Evolutionary conservation across 1,284 basidiomycete genomes (phyloP).

Genomic region (Ceratobasidium sp.): DNA sequence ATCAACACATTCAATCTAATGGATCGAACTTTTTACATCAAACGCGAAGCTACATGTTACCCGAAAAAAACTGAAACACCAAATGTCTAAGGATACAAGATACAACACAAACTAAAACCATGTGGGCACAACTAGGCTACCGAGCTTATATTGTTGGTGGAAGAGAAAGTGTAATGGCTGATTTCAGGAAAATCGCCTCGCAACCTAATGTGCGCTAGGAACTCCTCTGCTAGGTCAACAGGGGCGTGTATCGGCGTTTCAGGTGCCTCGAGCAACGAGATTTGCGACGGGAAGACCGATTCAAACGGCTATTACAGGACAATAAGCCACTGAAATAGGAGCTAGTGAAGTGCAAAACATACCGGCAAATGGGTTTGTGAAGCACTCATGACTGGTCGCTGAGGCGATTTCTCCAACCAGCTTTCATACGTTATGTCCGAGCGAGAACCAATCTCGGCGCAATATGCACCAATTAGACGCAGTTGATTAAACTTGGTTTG

Average conservation of each 20-base stretch:
- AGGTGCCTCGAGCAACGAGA: constrained; percentile 7
- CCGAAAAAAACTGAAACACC: too few relatives aligned
- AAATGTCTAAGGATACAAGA: background rate
- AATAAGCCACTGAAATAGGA: background rate
- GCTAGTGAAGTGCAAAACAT: background rate
- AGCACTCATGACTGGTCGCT: background rate
- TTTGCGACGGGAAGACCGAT: constrained; percentile 12
- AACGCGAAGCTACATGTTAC: too few relatives aligned
- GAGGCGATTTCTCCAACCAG: constrained; percentile 22
- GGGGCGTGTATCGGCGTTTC: background rate
- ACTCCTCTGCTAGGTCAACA: constrained; percentile 16
- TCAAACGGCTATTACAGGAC: background rate
- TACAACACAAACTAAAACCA: background rate
- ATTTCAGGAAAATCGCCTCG: constrained; percentile 25
- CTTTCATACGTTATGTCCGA: background rate
- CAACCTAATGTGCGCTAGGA: constrained; percentile 17
- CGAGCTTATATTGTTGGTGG: background rate
- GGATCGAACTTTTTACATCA: too few relatives aligned
- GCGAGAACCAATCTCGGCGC: background rate
- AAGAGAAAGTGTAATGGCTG: constrained; percentile 5
- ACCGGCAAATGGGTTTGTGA: constrained; percentile 5
- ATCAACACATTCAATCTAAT: too few relatives aligned
- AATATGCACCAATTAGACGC: constrained; percentile 16
- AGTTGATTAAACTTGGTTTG: constrained; percentile 17
- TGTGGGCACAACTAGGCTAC: background rate